Conservation (phyloP, 441 rosid genomes). For the Breynia disticha region DNA sequence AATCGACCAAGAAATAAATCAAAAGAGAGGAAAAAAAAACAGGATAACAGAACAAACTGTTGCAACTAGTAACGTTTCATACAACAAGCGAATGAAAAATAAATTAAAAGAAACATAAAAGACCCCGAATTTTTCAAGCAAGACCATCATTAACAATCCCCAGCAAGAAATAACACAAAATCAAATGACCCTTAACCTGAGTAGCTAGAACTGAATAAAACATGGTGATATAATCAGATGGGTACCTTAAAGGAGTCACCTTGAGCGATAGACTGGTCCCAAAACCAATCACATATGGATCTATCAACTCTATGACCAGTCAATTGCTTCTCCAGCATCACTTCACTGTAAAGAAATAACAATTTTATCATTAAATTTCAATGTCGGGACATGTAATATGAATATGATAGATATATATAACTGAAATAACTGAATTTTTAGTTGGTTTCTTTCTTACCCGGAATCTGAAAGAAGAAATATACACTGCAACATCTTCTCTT, state of each 20-base stretch:
- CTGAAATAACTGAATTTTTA: background rate
- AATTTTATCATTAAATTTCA: background rate
- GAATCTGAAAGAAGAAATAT: conserved; percentile 86
- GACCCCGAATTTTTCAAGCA: no score
- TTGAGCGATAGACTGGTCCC: conserved; percentile 72
- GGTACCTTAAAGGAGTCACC: conserved; percentile 60
- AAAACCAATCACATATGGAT: conserved; percentile 90
- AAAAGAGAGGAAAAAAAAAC: background rate
- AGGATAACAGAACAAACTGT: background rate
- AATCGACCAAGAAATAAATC: conserved; percentile 12
- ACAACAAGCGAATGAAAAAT: no score
- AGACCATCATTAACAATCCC: no score
- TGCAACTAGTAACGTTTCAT: no score
- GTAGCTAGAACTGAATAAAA: no score
- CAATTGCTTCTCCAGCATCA: conserved; percentile 93
- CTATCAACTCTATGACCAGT: conserved; percentile 93
- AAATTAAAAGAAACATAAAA: no score
- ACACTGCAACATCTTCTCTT: conserved; percentile 69
- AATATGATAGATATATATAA: no score
- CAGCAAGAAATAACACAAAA: no score
- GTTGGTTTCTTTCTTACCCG: conserved; percentile 36
- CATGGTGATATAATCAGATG: background rate
- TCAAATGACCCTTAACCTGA: no score
- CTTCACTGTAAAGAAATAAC: conserved; percentile 45
- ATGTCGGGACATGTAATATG: background rate